Conservation (phyloP, 1,139 yeast species). For the Candida albicans region DNA sequence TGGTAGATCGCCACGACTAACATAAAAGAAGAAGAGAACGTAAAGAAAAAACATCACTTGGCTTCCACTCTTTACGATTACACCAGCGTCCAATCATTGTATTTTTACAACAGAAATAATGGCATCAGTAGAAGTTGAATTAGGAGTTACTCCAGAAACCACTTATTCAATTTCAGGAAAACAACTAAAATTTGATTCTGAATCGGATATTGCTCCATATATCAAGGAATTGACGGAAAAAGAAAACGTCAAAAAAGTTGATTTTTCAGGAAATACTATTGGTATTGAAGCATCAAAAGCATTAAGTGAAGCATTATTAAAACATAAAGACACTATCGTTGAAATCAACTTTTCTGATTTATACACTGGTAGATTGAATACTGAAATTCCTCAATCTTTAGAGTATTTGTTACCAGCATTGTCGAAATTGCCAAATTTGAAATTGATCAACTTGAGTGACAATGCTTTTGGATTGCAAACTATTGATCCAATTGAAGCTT, state of each 20-base stretch:
- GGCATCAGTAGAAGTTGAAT: slow-evolving; percentile 27
- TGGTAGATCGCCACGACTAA: slow-evolving; percentile 5
- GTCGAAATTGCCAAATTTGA: slow-evolving; percentile 64
- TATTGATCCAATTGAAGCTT: slow-evolving; percentile 82
- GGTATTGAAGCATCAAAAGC: slow-evolving; percentile 86
- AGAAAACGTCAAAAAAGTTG: slow-evolving; percentile 54
- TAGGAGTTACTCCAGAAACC: slow-evolving; percentile 31
- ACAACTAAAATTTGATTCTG: slow-evolving; percentile 72
- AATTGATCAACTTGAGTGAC: slow-evolving; percentile 81
- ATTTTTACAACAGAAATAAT: slow-evolving; percentile 10
- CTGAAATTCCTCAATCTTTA: slow-evolving; percentile 88
- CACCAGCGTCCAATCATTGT: not conserved
- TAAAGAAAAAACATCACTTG: not conserved
- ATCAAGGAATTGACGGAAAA: slow-evolving; percentile 50
- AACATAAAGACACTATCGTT: slow-evolving; percentile 48
- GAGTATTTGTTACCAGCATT: slow-evolving; percentile 71
- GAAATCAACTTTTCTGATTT: slow-evolving; percentile 86
- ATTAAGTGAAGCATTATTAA: slow-evolving; percentile 61
- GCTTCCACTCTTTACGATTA: not conserved
- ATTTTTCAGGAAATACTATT: slow-evolving; percentile 89
- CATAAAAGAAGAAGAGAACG: not conserved
- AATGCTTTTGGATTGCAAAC: slow-evolving; percentile 97
- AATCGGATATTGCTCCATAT: slow-evolving; percentile 69
- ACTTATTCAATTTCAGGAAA: slow-evolving; percentile 69
- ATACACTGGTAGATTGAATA: slow-evolving; percentile 90